These are phyloP conservation scores for Pythium folliculosum DNA, from an alignment of 352 stramenopile species.

Conservation along the genomic window DNA sequence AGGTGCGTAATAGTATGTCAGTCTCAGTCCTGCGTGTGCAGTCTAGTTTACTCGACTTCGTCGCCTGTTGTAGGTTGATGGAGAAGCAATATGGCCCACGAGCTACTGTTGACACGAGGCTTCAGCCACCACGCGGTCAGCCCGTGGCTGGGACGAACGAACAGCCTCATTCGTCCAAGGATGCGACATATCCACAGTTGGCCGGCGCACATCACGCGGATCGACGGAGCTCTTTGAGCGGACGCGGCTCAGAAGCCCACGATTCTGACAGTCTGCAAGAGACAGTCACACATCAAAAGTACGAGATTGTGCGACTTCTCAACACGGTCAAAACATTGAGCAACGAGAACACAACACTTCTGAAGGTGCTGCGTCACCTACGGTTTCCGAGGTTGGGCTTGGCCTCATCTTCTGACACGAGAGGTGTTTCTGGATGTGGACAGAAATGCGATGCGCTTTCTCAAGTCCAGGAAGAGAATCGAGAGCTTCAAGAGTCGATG, in stretches of 20 bases:
- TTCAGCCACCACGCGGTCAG: slow-evolving; percentile 20
- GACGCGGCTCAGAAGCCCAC: slow-evolving; percentile 16
- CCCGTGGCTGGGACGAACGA: background rate
- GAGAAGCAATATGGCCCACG: slow-evolving; percentile 72
- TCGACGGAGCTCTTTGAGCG: slow-evolving; percentile 26
- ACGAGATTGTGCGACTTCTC: slow-evolving; percentile 78
- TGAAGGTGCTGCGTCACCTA: slow-evolving; percentile 48
- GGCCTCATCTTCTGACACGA: too few species aligned
- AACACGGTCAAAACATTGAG: slow-evolving; percentile 87
- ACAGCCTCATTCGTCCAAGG: slow-evolving; percentile 8
- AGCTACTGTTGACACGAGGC: slow-evolving; percentile 36
- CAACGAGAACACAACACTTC: slow-evolving; percentile 78
- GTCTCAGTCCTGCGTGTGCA: background rate
- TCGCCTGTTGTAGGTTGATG: slow-evolving; percentile 53
- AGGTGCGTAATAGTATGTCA: slow-evolving; percentile 27
- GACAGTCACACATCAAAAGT: slow-evolving; percentile 69
- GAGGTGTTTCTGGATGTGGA: background rate
- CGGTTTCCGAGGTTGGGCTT: too few species aligned
- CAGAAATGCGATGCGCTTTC: slow-evolving; percentile 80
- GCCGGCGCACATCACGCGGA: slow-evolving; percentile 1
- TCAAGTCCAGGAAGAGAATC: slow-evolving; percentile 75
- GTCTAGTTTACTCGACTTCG: background rate
- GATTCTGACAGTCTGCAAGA: slow-evolving; percentile 57
- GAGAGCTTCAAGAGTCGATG: slow-evolving; percentile 79
- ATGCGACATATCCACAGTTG: background rate